phyloP scores from a whole-genome alignment of 1,284 basidiomycete genomes.

The Meira nashicola region DNA sequence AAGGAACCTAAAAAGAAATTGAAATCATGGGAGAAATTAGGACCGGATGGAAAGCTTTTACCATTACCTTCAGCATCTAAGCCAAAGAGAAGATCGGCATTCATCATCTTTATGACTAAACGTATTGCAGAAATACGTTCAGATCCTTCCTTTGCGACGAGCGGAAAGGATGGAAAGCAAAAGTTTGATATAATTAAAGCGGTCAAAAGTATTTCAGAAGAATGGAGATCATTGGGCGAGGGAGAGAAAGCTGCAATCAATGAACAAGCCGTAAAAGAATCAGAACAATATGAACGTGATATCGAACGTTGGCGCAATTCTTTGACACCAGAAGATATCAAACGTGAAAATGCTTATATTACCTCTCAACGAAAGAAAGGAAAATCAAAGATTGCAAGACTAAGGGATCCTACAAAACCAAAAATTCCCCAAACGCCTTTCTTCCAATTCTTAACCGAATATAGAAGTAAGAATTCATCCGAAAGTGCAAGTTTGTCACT shows the following conservation, averaged over 20 bases:
- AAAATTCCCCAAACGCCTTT: constrained; percentile 40
- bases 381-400: constrained; percentile 17
- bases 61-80: constrained; percentile 44
- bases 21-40: constrained; percentile 37
- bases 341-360: constrained; percentile 45
- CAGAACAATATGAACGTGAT: constrained; percentile 37
- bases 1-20: constrained; percentile 70
- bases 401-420: constrained; percentile 36
- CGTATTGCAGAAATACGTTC: constrained; percentile 31
- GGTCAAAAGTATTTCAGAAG: constrained; percentile 29
- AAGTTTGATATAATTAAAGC: constrained; percentile 35
- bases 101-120: constrained; percentile 40
- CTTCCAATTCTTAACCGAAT: constrained; percentile 40
- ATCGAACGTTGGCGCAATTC: constrained; percentile 36
- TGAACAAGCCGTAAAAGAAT: constrained; percentile 20
- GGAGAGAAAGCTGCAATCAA: constrained; percentile 16
- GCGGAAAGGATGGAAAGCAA: constrained; percentile 28
- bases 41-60: constrained; percentile 38
- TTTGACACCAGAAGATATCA: constrained; percentile 44
- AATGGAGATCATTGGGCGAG: constrained; percentile 32
- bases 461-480: constrained; percentile 1
- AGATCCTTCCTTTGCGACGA: constrained; percentile 29
- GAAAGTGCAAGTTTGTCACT: too few relatives aligned
- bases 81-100: constrained; percentile 37
- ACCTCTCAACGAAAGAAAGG: constrained; percentile 34